phyloP scores from a whole-genome alignment of 352 stramenopile genomes.

The Globisporangium paroecandrum region DNA sequence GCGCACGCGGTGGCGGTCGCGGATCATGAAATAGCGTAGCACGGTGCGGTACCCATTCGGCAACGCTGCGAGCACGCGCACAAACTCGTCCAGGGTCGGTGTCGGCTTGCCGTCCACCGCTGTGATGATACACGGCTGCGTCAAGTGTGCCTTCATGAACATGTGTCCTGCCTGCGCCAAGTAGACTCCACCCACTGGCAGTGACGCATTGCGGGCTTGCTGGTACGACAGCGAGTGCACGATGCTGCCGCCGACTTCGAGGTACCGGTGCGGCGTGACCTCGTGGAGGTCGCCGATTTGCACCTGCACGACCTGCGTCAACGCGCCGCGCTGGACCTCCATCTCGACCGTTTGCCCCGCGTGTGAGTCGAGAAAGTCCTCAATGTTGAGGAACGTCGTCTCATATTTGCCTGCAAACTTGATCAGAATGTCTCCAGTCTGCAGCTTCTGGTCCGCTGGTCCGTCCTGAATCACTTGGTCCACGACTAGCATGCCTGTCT shows the following conservation, averaged over 20 bases:
- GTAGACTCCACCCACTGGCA: constrained; percentile 76
- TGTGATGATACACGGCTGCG: constrained; percentile 85
- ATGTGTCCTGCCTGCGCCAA: constrained; percentile 88
- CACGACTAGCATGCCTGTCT: constrained; percentile 89
- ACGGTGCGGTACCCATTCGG: constrained; percentile 81
- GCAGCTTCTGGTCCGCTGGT: constrained; percentile 65
- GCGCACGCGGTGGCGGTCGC: constrained; percentile 78
- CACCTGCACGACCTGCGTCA: constrained; percentile 43
- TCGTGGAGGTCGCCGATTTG: constrained; percentile 71
- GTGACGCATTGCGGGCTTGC: constrained; percentile 79
- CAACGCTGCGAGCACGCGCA: constrained; percentile 61
- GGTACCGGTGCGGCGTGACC: constrained; percentile 79
- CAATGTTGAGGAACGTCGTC: constrained; percentile 83
- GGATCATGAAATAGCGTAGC: constrained; percentile 84
- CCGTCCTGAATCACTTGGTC: constrained; percentile 84
- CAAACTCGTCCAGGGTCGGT: constrained; percentile 80
- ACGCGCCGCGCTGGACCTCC: constrained; percentile 72
- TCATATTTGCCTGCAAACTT: constrained; percentile 67
- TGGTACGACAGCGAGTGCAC: constrained; percentile 89
- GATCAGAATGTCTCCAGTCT: constrained; percentile 86
- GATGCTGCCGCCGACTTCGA: constrained; percentile 84
- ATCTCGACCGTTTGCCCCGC: constrained; percentile 65
- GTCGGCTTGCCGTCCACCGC: constrained; percentile 77
- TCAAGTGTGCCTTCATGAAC: constrained; percentile 86
- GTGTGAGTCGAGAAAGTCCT: constrained; percentile 71